These are phyloP conservation scores for Aspergillus sparsus DNA, from an alignment of 495 filamentous ascomycete species.

Conservation along the genomic window DNA sequence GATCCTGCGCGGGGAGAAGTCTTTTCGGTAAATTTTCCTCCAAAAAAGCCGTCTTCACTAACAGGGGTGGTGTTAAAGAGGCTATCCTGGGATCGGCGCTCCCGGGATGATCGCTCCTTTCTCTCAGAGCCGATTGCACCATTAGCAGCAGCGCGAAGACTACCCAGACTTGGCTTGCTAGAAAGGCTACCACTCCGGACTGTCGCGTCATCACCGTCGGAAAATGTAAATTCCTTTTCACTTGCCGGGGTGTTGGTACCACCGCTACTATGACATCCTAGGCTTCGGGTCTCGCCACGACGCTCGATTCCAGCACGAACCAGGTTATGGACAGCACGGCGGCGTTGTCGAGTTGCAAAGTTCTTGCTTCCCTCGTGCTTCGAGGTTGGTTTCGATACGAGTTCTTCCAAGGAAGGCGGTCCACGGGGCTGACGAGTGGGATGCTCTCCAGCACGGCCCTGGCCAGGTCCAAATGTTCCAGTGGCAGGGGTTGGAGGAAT, in stretches of 20 bases:
- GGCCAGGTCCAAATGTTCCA: conserved; percentile 90
- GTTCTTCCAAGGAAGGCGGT: conserved; percentile 88
- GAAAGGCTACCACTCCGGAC: conserved; percentile 80
- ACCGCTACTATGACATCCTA: conserved; percentile 58
- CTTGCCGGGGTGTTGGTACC: conserved; percentile 89
- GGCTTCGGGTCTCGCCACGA: conserved; percentile 63
- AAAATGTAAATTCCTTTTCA: conserved; percentile 79
- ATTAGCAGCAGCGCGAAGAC: conserved; percentile 73
- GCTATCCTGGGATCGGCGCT: conserved; percentile 57
- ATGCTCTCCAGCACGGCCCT: conserved; percentile 90
- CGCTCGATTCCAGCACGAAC: conserved; percentile 89
- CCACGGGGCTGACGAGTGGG: conserved; percentile 91
- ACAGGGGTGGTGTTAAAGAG: conserved; percentile 48
- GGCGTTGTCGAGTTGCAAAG: conserved; percentile 90
- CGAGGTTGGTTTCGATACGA: conserved; percentile 84
- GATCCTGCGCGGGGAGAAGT: conserved; percentile 38
- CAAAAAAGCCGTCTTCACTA: conserved; percentile 64
- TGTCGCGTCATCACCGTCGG: conserved; percentile 80
- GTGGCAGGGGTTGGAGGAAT: conserved; percentile 80
- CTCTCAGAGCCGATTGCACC: conserved; percentile 87
- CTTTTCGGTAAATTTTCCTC: conserved; percentile 52
- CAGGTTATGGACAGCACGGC: conserved; percentile 85
- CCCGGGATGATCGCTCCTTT: conserved; percentile 60
- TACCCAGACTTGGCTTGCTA: conserved; percentile 75
- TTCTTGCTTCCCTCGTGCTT: conserved; percentile 98